Evolutionary conservation across 1,284 basidiomycete species (phyloP).

Genomic region (Lignosus rhinocerotis): DNA sequence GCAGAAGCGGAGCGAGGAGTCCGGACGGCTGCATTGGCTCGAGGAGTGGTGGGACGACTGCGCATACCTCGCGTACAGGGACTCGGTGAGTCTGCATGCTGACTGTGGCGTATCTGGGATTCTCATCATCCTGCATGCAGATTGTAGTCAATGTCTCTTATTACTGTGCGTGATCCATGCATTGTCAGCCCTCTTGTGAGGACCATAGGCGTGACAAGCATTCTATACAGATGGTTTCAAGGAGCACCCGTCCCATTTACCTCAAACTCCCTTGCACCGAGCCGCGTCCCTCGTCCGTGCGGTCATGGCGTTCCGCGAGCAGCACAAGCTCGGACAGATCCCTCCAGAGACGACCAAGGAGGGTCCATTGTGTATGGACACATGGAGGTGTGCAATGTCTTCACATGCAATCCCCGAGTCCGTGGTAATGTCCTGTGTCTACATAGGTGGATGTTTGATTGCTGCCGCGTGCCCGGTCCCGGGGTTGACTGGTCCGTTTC

Average conservation of each 20-base stretch:
- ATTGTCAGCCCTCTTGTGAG: neutral
- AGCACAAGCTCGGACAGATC: slow-evolving; percentile 66
- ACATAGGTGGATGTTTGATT: slow-evolving; percentile 89
- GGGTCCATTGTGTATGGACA: slow-evolving; percentile 84
- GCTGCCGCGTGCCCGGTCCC: slow-evolving; percentile 77
- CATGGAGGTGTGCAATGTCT: slow-evolving; percentile 63
- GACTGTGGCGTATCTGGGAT: neutral
- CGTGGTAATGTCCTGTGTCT: neutral
- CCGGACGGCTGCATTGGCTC: slow-evolving; percentile 60
- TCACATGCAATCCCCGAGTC: neutral
- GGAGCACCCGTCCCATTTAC: slow-evolving; percentile 59
- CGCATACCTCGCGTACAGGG: slow-evolving; percentile 72
- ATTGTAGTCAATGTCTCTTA: slow-evolving; percentile 83
- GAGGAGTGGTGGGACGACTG: slow-evolving; percentile 84
- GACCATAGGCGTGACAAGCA: neutral
- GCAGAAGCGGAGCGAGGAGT: slow-evolving; percentile 48
- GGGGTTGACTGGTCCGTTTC: slow-evolving; percentile 78
- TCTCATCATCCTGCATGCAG: slow-evolving; percentile 35
- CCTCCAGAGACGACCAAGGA: slow-evolving; percentile 76
- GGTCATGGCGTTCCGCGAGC: slow-evolving; percentile 72
- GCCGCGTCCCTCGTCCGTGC: slow-evolving; percentile 75
- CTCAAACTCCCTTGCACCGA: slow-evolving; percentile 60
- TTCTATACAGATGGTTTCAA: slow-evolving; percentile 66
- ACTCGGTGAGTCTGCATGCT: slow-evolving; percentile 55
- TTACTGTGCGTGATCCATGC: slow-evolving; percentile 55